These are phyloP conservation scores for Asterophora parasitica DNA, from an alignment of 768 basidiomycete genomes.

Conservation along the genomic window DNA sequence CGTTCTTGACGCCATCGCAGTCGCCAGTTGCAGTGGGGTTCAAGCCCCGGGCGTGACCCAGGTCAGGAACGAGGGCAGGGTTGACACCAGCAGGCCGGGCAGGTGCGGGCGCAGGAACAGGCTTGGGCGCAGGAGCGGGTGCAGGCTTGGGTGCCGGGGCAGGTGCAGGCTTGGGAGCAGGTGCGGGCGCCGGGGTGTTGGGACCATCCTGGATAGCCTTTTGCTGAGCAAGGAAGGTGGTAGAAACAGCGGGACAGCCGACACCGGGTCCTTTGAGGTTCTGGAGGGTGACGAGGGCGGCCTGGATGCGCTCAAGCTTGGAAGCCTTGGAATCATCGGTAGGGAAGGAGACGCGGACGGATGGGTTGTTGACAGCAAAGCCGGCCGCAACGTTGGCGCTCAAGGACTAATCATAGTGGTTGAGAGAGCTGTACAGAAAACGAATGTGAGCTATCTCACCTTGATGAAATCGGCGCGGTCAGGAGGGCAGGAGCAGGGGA, in stretches of 20 bases:
- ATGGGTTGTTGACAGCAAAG: constrained; percentile 61
- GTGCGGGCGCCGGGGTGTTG: constrained; percentile 11
- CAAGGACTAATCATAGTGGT: constrained; percentile 27
- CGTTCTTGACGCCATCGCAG: constrained; percentile 58
- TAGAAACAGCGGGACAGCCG: constrained; percentile 64
- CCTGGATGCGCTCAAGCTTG: constrained; percentile 51
- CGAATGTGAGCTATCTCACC: constrained; percentile 25
- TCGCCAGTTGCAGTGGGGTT: constrained; percentile 71
- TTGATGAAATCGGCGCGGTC: constrained; percentile 2
- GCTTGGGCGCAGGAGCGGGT: constrained; percentile 16
- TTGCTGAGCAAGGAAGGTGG: constrained; percentile 49
- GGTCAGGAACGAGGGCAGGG: constrained; percentile 50
- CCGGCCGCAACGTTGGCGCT: constrained; percentile 57
- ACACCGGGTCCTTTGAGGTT: constrained; percentile 64
- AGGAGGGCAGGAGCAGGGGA: constrained; percentile 51
- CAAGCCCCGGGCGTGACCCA: constrained; percentile 49
- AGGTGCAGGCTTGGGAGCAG: too few relatives aligned
- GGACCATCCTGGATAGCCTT: constrained; percentile 31
- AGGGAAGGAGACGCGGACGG: constrained; percentile 56
- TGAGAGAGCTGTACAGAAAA: too few relatives aligned
- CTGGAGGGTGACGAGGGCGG: constrained; percentile 65
- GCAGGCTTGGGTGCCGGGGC: constrained; percentile 29
- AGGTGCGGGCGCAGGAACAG: constrained; percentile 23
- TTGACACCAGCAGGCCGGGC: too few relatives aligned
- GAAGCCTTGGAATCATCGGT: constrained; percentile 49